Evolutionary conservation across 805 yeast species (phyloP).

Genomic region (Danielia oregonensis): DNA sequence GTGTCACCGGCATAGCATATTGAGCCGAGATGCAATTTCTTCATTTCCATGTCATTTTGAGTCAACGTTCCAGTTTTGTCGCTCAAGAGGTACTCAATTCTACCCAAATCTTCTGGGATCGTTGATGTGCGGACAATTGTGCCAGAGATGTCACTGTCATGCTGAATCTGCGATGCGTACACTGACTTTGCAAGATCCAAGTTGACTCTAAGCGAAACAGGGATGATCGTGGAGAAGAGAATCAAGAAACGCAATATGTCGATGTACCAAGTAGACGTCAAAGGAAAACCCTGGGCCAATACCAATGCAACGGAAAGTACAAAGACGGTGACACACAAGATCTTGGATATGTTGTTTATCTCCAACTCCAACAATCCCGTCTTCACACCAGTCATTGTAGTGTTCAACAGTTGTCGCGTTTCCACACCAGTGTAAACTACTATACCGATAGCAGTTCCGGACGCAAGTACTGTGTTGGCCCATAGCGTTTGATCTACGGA

Average conservation of each 20-base stretch:
- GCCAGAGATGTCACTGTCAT: slow-evolving; percentile 73
- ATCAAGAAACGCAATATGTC: slow-evolving; percentile 89
- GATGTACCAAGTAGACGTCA: slow-evolving; percentile 71
- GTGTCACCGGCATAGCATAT: slow-evolving; percentile 92
- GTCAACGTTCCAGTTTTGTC: slow-evolving; percentile 98
- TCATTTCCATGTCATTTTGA: slow-evolving; percentile 96
- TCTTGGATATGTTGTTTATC: slow-evolving; percentile 82
- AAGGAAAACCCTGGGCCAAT: slow-evolving; percentile 68
- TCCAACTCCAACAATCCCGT: slow-evolving; percentile 88
- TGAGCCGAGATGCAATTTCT: slow-evolving; percentile 86
- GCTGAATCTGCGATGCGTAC: slow-evolving; percentile 92
- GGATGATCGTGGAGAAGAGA: slow-evolving; percentile 90
- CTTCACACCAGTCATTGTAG: slow-evolving; percentile 81
- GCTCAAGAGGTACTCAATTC: slow-evolving; percentile 86
- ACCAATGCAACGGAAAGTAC: slow-evolving; percentile 73
- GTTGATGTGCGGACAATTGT: slow-evolving; percentile 96
- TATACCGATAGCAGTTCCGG: slow-evolving; percentile 87
- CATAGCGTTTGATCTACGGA: slow-evolving; percentile 90
- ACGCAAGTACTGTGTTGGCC: slow-evolving; percentile 97
- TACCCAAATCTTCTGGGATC: slow-evolving; percentile 95
- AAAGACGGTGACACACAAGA: slow-evolving; percentile 84
- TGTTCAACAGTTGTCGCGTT: slow-evolving; percentile 93
- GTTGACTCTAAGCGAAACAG: slow-evolving; percentile 92
- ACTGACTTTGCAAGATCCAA: slow-evolving; percentile 94
- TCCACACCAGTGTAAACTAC: slow-evolving; percentile 88